A percentile compares a stretch with the other conserved stretches of the same genome.
These are phyloP conservation scores for Fusarium kyushuense DNA, from an alignment of 2,329 filamentous ascomycete species.

Conservation along the genomic window DNA sequence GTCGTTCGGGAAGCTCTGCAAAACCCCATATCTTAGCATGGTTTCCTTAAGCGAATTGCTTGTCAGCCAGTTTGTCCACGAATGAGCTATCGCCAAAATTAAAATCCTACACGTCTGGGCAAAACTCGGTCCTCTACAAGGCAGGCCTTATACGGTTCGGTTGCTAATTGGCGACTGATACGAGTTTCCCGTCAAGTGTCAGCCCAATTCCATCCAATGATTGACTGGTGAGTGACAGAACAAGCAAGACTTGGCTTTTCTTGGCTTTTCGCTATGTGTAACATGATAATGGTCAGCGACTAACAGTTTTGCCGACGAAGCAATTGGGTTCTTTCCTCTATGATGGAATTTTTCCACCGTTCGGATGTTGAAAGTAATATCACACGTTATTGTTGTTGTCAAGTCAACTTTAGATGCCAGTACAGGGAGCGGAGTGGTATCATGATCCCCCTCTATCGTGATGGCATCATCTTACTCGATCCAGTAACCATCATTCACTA, in stretches of 20 bases:
- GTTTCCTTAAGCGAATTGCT: constrained; percentile 18
- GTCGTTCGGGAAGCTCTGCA: constrained; percentile 30
- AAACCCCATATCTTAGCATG: constrained; percentile 35
- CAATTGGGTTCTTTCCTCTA: constrained; percentile 6
- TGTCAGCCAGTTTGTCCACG: constrained; percentile 36
- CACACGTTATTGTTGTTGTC: constrained; percentile 4
- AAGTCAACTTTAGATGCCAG: neutral
- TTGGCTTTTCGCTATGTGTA: constrained; percentile 25
- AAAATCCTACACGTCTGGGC: constrained; percentile 13
- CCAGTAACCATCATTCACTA: constrained; percentile 40
- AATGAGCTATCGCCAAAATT: constrained; percentile 28
- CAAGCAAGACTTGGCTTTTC: constrained; percentile 24
- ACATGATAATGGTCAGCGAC: constrained; percentile 22
- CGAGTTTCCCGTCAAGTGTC: constrained; percentile 14
- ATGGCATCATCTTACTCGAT: neutral
- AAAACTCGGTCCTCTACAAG: constrained; percentile 8
- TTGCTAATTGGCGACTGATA: constrained; percentile 14
- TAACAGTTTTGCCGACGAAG: constrained; percentile 27
- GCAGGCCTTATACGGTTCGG: constrained; percentile 5
- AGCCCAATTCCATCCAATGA: constrained; percentile 27
- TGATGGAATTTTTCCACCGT: constrained; percentile 26
- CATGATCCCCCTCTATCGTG: constrained; percentile 1
- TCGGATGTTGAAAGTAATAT: constrained; percentile 11
- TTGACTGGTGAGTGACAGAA: constrained; percentile 14
- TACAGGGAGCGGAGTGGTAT: neutral